phyloP scores from a whole-genome alignment of 257 asterid species.

The Solanum lignicaule region DNA sequence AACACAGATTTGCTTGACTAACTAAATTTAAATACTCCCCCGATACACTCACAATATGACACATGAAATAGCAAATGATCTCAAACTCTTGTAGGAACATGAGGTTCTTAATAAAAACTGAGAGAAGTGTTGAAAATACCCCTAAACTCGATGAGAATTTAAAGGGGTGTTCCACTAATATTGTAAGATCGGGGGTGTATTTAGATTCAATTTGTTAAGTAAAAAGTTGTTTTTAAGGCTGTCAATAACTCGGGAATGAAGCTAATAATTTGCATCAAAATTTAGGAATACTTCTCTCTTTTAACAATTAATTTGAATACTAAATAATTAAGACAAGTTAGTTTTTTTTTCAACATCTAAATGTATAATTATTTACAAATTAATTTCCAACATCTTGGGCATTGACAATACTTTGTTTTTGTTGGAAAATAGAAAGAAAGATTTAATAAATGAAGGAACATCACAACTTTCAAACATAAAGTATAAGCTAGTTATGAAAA shows the following conservation, averaged over 20 bases:
- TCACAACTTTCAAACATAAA: too few species aligned
- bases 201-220: too few species aligned
- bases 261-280: too few species aligned
- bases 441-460: too few species aligned
- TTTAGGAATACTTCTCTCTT: neutral
- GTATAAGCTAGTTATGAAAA: neutral
- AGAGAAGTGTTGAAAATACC: neutral
- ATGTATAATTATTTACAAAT: neutral
- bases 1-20: neutral
- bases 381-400: neutral
- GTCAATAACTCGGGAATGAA: rapidly evolving
- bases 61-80: too few species aligned
- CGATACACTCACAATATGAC: rapidly evolving
- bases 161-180: too few species aligned
- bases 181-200: neutral
- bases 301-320: neutral
- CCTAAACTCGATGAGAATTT: too few species aligned
- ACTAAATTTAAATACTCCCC: too few species aligned
- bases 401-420: too few species aligned
- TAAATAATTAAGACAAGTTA: neutral
- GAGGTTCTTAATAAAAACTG: too few species aligned
- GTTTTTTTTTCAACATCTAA: neutral
- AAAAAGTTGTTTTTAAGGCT: rapidly evolving
- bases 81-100: too few species aligned
- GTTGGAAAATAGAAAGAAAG: too few species aligned